Percentiles rank a stretch among this genome's conserved stretches.
Conservation (phyloP, 2,329 filamentous ascomycete species). For the Berkeleyomyces rouxiae region DNA sequence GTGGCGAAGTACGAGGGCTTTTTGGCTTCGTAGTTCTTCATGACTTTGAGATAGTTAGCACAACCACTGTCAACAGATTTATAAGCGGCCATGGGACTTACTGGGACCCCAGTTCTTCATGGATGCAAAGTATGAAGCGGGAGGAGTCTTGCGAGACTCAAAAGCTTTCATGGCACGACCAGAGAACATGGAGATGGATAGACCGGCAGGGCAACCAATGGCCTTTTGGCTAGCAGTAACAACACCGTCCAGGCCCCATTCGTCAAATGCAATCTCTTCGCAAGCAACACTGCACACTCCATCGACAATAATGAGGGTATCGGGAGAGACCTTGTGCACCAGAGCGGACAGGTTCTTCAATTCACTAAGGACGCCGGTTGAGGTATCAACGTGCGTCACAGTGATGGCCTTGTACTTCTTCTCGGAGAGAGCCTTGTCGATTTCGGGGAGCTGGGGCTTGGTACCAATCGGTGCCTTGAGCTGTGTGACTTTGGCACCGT, state of each 20-base stretch:
- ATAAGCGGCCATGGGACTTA: slow-evolving; percentile 26
- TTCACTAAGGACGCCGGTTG: slow-evolving; percentile 86
- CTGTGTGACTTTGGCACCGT: slow-evolving; percentile 80
- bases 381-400: slow-evolving; percentile 94
- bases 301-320: slow-evolving; percentile 83
- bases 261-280: slow-evolving; percentile 91
- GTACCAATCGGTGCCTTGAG: slow-evolving; percentile 78
- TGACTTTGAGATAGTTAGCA: slow-evolving; percentile 38
- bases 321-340: slow-evolving; percentile 71
- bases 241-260: slow-evolving; percentile 83
- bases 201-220: slow-evolving; percentile 83
- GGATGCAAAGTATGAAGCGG: slow-evolving; percentile 82
- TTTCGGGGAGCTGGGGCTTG: slow-evolving; percentile 68
- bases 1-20: slow-evolving; percentile 98
- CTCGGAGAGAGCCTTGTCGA: slow-evolving; percentile 75
- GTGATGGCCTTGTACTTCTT: slow-evolving; percentile 91
- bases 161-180: slow-evolving; percentile 69
- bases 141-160: slow-evolving; percentile 63
- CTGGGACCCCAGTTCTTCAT: slow-evolving; percentile 95
- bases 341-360: slow-evolving; percentile 69
- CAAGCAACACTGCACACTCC: slow-evolving; percentile 94
- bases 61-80: slow-evolving; percentile 5
- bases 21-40: slow-evolving; percentile 97
- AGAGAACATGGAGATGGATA: slow-evolving; percentile 89
- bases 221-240: slow-evolving; percentile 93